These are phyloP conservation scores for Lentinula novae-zelandiae DNA, from an alignment of 1,284 basidiomycete species.

Conservation along the genomic window DNA sequence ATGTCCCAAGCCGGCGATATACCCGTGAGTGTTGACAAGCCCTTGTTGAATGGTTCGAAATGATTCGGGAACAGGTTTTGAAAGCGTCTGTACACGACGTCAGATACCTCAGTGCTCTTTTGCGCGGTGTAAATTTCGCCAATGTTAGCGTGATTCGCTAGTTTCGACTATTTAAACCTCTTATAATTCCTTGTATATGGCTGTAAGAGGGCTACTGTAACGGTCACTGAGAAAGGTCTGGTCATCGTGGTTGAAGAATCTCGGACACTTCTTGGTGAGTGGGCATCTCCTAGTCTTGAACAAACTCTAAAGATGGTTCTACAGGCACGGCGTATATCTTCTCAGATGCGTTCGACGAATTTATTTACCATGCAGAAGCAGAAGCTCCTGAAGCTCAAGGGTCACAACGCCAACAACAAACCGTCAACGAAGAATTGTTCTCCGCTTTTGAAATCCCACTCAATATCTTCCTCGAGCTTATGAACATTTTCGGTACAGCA, in stretches of 20 bases:
- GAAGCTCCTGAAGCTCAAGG: conserved; percentile 23
- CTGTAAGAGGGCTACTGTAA: conserved; percentile 75
- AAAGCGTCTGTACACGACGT: conserved; percentile 77
- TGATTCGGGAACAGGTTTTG: conserved; percentile 50
- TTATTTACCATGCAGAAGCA: conserved; percentile 51
- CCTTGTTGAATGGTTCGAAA: not conserved
- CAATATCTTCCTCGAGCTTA: conserved; percentile 79
- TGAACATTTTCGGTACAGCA: conserved; percentile 91
- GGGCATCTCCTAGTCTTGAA: not conserved
- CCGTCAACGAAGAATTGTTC: conserved; percentile 26
- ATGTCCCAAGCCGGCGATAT: conserved; percentile 9
- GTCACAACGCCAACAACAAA: conserved; percentile 16
- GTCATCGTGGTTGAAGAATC: conserved; percentile 88
- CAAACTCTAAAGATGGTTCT: not conserved
- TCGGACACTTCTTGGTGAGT: conserved; percentile 69
- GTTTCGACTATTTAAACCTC: not conserved
- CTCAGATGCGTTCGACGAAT: conserved; percentile 76
- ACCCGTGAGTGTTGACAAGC: not conserved
- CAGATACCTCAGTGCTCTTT: conserved; percentile 66
- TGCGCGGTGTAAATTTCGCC: conserved; percentile 76
- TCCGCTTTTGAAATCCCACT: conserved; percentile 79
- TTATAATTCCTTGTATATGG: not conserved
- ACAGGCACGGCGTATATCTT: conserved; percentile 88
- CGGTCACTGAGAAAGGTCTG: conserved; percentile 66
- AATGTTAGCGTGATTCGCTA: conserved; percentile 47